Evolutionary conservation across 139 green algal genomes (phyloP).

Genomic region (Volvox africanus): DNA sequence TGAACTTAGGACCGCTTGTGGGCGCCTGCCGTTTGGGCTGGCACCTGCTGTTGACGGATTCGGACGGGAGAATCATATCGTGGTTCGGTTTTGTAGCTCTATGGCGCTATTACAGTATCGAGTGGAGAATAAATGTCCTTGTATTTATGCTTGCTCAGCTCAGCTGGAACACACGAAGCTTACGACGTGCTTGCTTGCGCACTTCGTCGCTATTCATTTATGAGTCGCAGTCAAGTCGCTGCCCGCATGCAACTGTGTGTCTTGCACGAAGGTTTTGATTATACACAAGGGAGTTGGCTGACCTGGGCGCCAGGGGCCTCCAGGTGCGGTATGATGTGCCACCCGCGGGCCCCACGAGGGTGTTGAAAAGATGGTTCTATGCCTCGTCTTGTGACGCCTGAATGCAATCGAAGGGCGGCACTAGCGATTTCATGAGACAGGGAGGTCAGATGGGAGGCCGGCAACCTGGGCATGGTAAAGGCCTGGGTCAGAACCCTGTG

Average conservation of each 20-base stretch:
- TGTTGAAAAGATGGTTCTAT: too few relatives aligned
- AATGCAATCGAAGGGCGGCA: background rate
- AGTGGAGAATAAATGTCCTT: background rate
- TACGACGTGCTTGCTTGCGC: background rate
- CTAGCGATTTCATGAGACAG: too few relatives aligned
- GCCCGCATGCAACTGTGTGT: too few relatives aligned
- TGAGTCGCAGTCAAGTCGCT: background rate
- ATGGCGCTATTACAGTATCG: background rate
- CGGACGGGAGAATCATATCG: constrained; percentile 3
- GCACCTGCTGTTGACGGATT: background rate
- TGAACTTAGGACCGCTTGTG: background rate
- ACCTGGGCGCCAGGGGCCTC: background rate
- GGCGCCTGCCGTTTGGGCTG: background rate
- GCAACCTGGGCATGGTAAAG: too few relatives aligned
- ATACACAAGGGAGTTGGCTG: background rate
- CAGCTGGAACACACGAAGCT: background rate
- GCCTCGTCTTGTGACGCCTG: too few relatives aligned
- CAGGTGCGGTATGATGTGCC: background rate
- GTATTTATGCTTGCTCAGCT: background rate
- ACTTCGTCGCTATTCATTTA: background rate
- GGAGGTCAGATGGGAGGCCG: too few relatives aligned
- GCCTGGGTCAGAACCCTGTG: too few relatives aligned
- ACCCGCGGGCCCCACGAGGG: background rate
- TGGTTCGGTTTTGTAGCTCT: background rate
- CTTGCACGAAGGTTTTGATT: background rate